Evolutionary conservation across 208 protist species (phyloP).

Genomic region (Phytomonas francai): DNA sequence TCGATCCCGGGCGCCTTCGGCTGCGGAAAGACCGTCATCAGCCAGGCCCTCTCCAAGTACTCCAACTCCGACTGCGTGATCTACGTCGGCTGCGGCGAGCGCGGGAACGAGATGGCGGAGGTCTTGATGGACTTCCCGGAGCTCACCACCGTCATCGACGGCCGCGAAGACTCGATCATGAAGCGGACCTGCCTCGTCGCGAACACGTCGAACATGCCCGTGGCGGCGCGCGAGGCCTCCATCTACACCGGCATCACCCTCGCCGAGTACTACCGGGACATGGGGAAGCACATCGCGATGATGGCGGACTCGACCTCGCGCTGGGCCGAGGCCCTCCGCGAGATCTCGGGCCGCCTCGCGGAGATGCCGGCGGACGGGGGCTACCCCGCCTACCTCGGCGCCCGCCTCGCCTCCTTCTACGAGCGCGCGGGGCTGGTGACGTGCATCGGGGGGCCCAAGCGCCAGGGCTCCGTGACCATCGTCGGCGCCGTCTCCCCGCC

Average conservation of each 20-base stretch:
- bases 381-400: conserved; percentile 99
- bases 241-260: conserved; percentile 99
- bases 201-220: conserved; percentile 99
- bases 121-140: conserved; percentile 99
- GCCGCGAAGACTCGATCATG: conserved; percentile 98
- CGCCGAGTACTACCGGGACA: conserved; percentile 99
- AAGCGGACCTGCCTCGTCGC: conserved; percentile 99
- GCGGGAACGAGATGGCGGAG: conserved; percentile 99
- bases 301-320: conserved; percentile 99
- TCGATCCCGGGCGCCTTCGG: conserved; percentile 99
- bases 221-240: conserved; percentile 99
- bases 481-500: conserved; percentile 99
- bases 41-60: conserved; percentile 99
- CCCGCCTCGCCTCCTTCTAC: conserved; percentile 99
- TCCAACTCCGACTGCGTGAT: conserved; percentile 99
- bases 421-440: conserved; percentile 93
- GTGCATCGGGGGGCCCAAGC: conserved; percentile 94
- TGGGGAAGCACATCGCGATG: conserved; percentile 99
- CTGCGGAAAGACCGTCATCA: conserved; percentile 99
- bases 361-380: conserved; percentile 99
- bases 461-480: conserved; percentile 98
- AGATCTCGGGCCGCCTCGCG: conserved; percentile 99
- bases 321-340: conserved; percentile 99
- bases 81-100: conserved; percentile 99
- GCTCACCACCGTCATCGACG: conserved; percentile 93